Percentiles rank a stretch among this genome's conserved stretches.
phyloP scores from a whole-genome alignment of 1,284 basidiomycete species.

The Xanthoconium separans region DNA sequence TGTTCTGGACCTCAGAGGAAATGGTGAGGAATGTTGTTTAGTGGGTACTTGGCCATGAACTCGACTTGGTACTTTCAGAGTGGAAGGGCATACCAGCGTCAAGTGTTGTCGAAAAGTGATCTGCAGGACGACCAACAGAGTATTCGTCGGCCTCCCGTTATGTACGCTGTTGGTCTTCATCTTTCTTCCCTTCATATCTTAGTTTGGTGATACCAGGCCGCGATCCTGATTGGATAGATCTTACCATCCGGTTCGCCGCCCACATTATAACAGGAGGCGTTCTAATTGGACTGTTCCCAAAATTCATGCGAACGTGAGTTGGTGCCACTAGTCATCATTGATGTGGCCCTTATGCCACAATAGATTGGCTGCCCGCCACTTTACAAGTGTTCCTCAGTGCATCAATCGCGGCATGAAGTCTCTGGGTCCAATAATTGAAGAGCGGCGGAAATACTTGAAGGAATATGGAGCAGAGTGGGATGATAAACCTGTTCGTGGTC shows the following conservation, averaged over 20 bases:
- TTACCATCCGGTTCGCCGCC: slow-evolving; percentile 29
- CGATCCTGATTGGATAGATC: slow-evolving; percentile 32
- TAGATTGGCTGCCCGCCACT: neutral
- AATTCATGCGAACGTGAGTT: neutral
- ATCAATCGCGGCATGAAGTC: slow-evolving; percentile 20
- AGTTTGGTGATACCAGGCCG: too few relatives aligned
- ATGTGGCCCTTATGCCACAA: neutral
- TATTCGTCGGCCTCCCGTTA: slow-evolving; percentile 39
- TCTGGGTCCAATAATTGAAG: slow-evolving; percentile 38
- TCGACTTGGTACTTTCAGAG: slow-evolving; percentile 19
- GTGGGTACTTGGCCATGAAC: neutral
- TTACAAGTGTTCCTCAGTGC: neutral
- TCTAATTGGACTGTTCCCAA: neutral
- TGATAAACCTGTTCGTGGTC: slow-evolving; percentile 30
- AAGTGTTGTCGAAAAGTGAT: slow-evolving; percentile 25
- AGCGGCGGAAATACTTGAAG: slow-evolving; percentile 32
- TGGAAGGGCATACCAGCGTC: slow-evolving; percentile 25
- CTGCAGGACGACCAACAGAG: slow-evolving; percentile 34
- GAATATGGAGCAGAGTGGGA: slow-evolving; percentile 37
- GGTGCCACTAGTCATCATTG: too few relatives aligned
- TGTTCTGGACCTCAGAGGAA: neutral
- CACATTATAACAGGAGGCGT: neutral
- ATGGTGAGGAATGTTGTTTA: neutral
- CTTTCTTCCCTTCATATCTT: too few relatives aligned
- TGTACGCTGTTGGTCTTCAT: slow-evolving; percentile 25